Base-by-base conservation (phyloP, 176 grass and related monocot species). In the Olyra latifolia region DNA sequence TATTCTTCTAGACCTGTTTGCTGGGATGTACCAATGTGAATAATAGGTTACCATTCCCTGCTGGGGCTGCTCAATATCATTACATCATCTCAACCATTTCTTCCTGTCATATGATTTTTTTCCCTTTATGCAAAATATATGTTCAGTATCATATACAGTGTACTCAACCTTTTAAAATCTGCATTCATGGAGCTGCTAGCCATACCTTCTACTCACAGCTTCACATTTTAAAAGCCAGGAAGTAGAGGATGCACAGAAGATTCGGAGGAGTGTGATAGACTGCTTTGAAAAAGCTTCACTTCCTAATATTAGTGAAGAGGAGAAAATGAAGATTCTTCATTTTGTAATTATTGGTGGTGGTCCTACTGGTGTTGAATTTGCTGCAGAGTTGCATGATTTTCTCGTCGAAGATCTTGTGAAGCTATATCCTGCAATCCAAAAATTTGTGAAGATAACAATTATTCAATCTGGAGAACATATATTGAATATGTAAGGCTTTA, bases 381-480 rank as follows among this genome's bases (percentile, higher is more conserved):
- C 95, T 55, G 95, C 95, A 58, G 95, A 98, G 81, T 78, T 98
- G 77, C 95, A 98, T 81, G 95, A 98, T 87, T 98, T 92, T 89
- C 83, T 98, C 64, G 71, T 91, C 0, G 92, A 98, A 85, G 95
- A 98, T 95, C 63, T 98, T 67, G 83, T 89, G 57, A 94, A 98
- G 69, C 49, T 98, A 65, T 98, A 98, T 75, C 95, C 95, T 78
- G 61, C 83, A 45, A 53, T 93, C 65, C 32, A 66, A 52, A 59
- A 94, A 13, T 85, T 98, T 22, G 90, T 98, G 63, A 98, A 90
- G 78, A 94, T 98, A 94, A 89, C 90, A 78, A 87, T 98, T 38
- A 81, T 98, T 85, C 87, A 93, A 79, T 87, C 92, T n/a, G 90
- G 80, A 68, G 88, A 89, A 41, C 95, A 98, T 79, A 93, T 98